Conservation (phyloP, 768 basidiomycete species). For the Terana coerulea region DNA sequence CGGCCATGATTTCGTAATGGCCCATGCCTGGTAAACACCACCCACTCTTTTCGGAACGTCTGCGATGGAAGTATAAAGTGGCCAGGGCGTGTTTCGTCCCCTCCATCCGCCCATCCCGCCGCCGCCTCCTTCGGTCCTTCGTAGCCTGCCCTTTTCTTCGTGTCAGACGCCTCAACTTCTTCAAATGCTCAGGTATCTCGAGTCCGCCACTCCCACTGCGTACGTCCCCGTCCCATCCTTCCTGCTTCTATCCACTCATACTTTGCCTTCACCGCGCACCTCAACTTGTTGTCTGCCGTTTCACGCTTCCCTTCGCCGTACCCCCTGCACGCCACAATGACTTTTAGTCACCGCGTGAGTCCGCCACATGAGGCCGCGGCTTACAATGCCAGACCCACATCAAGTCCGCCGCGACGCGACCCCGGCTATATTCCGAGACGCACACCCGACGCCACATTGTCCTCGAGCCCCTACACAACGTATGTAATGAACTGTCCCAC, state of each 20-base stretch:
- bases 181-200: background rate
- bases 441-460: background rate
- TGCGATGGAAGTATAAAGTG: slow-evolving; percentile 10
- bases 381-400: background rate
- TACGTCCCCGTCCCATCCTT: background rate
- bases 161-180: background rate
- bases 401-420: background rate
- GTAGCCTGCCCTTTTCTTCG: background rate
- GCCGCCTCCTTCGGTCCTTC: background rate
- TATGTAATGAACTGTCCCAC: no score
- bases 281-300: no score
- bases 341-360: background rate
- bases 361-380: background rate
- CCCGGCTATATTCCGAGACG: background rate
- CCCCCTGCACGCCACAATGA: background rate
- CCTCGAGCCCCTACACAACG: no score
- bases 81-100: background rate
- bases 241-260: background rate
- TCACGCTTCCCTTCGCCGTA: background rate
- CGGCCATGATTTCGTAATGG: slow-evolving; percentile 14
- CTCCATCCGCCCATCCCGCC: slow-evolving; percentile 3
- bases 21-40: background rate
- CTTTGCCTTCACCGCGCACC: background rate
- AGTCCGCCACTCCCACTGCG: background rate
- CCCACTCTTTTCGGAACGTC: slow-evolving; percentile 3